These are phyloP conservation scores for Durio zibethinus DNA, from an alignment of 345 rosid genomes.

Conservation along the genomic window DNA sequence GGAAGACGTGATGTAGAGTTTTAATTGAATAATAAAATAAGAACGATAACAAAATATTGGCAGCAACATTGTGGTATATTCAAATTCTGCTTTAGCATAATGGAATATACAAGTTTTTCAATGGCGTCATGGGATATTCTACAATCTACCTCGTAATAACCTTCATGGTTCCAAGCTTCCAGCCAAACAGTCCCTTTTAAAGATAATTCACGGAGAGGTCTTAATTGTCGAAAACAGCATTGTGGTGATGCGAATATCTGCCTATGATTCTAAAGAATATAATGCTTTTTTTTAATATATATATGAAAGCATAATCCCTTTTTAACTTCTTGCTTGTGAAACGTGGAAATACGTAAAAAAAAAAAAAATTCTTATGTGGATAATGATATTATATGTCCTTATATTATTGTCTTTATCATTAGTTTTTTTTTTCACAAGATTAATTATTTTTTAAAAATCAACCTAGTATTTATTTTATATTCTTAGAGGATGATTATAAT, in stretches of 20 bases:
- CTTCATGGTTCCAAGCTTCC: neutral
- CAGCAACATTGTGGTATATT: neutral
- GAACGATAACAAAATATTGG: neutral
- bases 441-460: no score
- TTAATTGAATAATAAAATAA: neutral
- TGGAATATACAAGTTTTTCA: neutral
- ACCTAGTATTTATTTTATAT: no score
- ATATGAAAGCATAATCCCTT: no score
- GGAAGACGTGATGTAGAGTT: neutral
- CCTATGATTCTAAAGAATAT: neutral
- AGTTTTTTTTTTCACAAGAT: no score
- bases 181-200: neutral
- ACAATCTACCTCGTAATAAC: neutral
- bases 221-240: neutral
- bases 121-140: neutral
- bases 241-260: neutral
- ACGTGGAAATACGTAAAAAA: no score
- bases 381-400: no score
- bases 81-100: neutral
- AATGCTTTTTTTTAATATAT: no score
- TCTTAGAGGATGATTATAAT: no score
- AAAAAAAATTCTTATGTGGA: no score
- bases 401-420: no score
- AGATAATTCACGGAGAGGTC: neutral
- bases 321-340: no score